phyloP scores from a whole-genome alignment of 163 green algal species.

The Scenedesmus sp. region DNA sequence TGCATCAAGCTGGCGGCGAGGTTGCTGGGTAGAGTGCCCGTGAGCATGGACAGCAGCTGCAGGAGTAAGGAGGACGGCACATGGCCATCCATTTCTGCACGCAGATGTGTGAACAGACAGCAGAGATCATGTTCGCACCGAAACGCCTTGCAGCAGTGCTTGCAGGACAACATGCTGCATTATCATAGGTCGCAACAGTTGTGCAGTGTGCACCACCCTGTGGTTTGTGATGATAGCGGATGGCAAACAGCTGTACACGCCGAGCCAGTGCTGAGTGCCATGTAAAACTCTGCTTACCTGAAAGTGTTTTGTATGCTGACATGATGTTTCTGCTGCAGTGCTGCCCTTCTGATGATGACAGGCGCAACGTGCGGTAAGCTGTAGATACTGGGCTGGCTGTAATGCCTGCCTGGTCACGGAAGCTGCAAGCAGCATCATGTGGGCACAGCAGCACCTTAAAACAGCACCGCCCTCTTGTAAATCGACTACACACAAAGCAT shows the following conservation, averaged over 20 bases:
- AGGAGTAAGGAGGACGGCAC: neutral
- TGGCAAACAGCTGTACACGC: neutral
- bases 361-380: slow-evolving; percentile 18
- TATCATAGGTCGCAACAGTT: neutral
- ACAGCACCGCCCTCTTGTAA: too few relatives aligned
- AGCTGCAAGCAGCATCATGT: neutral
- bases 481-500: too few relatives aligned
- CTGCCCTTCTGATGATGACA: slow-evolving; percentile 9
- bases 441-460: neutral
- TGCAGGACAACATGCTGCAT: neutral
- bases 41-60: slow-evolving; percentile 36
- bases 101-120: neutral
- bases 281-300: neutral
- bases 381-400: slow-evolving; percentile 9
- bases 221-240: neutral
- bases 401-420: slow-evolving; percentile 16
- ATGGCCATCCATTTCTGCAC: neutral
- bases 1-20: neutral
- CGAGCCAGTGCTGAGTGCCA: neutral
- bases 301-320: slow-evolving; percentile 13
- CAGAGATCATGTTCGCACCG: neutral
- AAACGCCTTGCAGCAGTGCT: neutral
- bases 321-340: slow-evolving; percentile 33
- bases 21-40: neutral
- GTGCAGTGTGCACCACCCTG: neutral